A percentile compares a stretch with the other conserved stretches of the same genome.
Evolutionary conservation across 345 rosid genomes (phyloP).

Genomic region (Arabidopsis thaliana): TAIR10.1 NC_003071.7:18692501-18693000

Average conservation of each 20-base stretch:
- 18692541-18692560: conserved; percentile 87
- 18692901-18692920: neutral
- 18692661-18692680: conserved; percentile 71
- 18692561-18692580: conserved; percentile 77
- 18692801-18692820: neutral
- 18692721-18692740: conserved; percentile 68
- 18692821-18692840: neutral
- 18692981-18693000: conserved; percentile 54
- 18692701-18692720: conserved; percentile 82
- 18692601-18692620: conserved; percentile 87
- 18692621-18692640: conserved; percentile 83
- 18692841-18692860: neutral
- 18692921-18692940: neutral
- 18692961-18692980: neutral
- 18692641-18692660: conserved; percentile 86
- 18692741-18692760: conserved; percentile 76
- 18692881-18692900: neutral
- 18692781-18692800: conserved; percentile 70
- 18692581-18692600: conserved; percentile 66
- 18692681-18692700: conserved; percentile 80
- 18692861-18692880: neutral
- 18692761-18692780: conserved; percentile 83
- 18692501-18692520: neutral
- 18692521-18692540: conserved; percentile 75
- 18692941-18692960: neutral